Evolutionary conservation across 768 basidiomycete genomes (phyloP), one percentile per base, ranked within the genome.

Genomic region (Paxillus involutus): DNA sequence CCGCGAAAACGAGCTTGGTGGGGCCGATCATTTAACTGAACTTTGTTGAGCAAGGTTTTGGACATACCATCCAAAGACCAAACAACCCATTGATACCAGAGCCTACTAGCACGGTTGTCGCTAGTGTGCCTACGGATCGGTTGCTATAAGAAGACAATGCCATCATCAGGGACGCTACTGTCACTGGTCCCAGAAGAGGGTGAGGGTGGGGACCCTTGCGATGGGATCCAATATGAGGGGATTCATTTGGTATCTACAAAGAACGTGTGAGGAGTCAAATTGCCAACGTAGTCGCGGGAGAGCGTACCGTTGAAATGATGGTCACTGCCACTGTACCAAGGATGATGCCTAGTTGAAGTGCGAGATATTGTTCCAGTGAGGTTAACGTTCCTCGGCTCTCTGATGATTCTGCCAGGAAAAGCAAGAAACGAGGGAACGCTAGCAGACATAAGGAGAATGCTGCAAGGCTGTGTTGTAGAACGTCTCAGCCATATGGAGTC

Each of bases 51-150:
- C 33, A 55, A 60, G 52, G 53, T 59, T 46, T 56, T 45, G 44
- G 41, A 78, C 83, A 50, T 63, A 90, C 89, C 70, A 77, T 79
- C 87, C 88, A 92, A 14, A 84, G 59, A 2, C 91, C 89, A 78
- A 83, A 86, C 6, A 86, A 50, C 16, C 84, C 84, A 37, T 88
- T 77, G 43, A 74, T 59, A 7, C 77, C 73, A 11, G 79, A 78
- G 16, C 78, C 76, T 21, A 81, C 39, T 33, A 80, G 79, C 33
- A 85, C 72, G 4, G 83, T 47, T 29, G 77, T 73, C 32, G 82
- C 72, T 30, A 92, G 74, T 10, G 82, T 63, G 3, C 88, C 86
- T 13, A 87, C 77, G 32, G 76, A 70, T 10, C 62, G 68, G 14
- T 81, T 81, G 60, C 88, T 88, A 67, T 84, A 92, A 10, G 89